Evolutionary conservation across 495 filamentous ascomycete genomes (phyloP).

Genomic region (Trichodelitschia bisporula): DNA sequence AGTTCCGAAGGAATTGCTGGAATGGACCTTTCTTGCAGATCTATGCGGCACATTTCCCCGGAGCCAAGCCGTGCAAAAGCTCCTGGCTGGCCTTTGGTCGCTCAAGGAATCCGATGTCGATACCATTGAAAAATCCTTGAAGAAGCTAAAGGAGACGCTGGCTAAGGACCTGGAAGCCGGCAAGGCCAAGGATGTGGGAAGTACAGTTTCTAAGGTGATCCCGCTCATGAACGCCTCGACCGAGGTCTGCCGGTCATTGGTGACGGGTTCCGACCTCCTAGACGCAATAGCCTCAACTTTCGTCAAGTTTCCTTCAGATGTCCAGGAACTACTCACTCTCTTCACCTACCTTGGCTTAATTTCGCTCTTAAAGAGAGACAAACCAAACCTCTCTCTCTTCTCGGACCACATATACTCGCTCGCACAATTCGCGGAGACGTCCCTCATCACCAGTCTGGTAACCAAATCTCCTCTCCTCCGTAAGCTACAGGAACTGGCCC

Average conservation of each 20-base stretch:
- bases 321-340: slow-evolving; percentile 36
- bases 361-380: slow-evolving; percentile 36
- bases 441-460: slow-evolving; percentile 36
- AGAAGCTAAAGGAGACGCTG: slow-evolving; percentile 22
- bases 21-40: slow-evolving; percentile 33
- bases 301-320: slow-evolving; percentile 29
- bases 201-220: slow-evolving; percentile 23
- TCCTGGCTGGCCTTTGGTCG: slow-evolving; percentile 21
- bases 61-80: slow-evolving; percentile 20
- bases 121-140: slow-evolving; percentile 18
- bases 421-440: slow-evolving; percentile 37
- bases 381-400: slow-evolving; percentile 42
- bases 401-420: slow-evolving; percentile 65
- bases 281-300: slow-evolving; percentile 48
- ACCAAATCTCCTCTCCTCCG: slow-evolving; percentile 27
- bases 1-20: slow-evolving; percentile 21
- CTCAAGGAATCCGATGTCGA: slow-evolving; percentile 19
- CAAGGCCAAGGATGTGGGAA: slow-evolving; percentile 12
- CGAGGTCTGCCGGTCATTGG: slow-evolving; percentile 31
- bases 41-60: slow-evolving; percentile 29
- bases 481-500: slow-evolving; percentile 14
- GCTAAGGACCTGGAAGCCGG: slow-evolving; percentile 26
- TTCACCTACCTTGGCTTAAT: slow-evolving; percentile 40
- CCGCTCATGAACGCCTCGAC: slow-evolving; percentile 27
- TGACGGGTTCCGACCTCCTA: slow-evolving; percentile 65